Evolutionary conservation across 1,139 yeast genomes (phyloP), one percentile per base, ranked within the genome.

Genomic region (Barnettozyma hawaiiensis): DNA sequence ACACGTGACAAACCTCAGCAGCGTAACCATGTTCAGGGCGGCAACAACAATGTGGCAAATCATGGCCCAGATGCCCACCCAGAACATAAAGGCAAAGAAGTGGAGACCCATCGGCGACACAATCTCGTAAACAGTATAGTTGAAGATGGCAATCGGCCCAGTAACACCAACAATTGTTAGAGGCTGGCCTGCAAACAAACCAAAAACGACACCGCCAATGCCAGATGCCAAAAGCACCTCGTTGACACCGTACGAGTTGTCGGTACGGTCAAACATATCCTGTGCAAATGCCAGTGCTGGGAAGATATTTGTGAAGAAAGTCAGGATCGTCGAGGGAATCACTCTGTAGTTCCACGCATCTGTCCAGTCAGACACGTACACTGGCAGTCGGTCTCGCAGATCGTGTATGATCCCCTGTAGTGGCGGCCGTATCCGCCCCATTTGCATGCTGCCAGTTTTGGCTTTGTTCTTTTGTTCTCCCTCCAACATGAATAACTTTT

Each of bases 261-360:
- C 66, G 0, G 98, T 92, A 47, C 86, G 78, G 64, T 90, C 89
- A 61, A 87, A 89, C 96, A 90, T 84, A 61, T 92, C 98, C 59
- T 89, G 97, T 1, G 97, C 95, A 70, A 92, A 92, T 0, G 97
- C 96, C 37, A 92, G 75, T 0, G 97, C 97, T 1, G 98, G 98
- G 24, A 92, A 67, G 35, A 92, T 62, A 59, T 92, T 92, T 40
- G 96, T 87, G 69, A 92, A 86, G 64, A 85, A 90, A 35, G 90
- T 84, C 60, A 75, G 89, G 2, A 85, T 65, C 1, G 89, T 81
- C 1, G 95, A 72, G 0, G 98, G 97, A 3, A 92, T 69, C n/a
- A 89, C 94, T 54, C 97, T 66, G 59, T 92, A 92, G 59, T 86
- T 83, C 66, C 75, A 71, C 0, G 92, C 90, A 64, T 92, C 98